Evolutionary conservation across 768 basidiomycete genomes (phyloP).

Genomic region (Amanita rubescens): DNA sequence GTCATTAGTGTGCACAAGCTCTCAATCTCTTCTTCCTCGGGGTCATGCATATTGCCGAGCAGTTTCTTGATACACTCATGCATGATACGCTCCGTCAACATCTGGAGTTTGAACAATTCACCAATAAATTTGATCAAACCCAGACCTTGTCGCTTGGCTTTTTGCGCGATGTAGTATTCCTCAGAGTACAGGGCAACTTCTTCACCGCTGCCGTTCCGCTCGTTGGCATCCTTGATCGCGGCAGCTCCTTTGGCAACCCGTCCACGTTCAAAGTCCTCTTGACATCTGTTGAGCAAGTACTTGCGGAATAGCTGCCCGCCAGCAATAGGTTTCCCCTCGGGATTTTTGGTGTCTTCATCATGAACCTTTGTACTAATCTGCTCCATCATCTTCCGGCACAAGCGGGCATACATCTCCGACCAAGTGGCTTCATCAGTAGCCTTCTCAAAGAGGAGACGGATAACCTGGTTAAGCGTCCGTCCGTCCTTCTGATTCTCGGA

Average conservation of each 20-base stretch:
- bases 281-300: constrained; percentile 93
- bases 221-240: constrained; percentile 63
- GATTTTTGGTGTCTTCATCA: constrained; percentile 77
- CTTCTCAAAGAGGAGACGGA: constrained; percentile 94
- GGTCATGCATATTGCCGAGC: constrained; percentile 86
- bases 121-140: constrained; percentile 98
- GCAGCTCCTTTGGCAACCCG: constrained; percentile 89
- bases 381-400: constrained; percentile 96
- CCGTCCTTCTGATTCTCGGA: constrained; percentile 90
- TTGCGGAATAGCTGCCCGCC: constrained; percentile 96
- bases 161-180: constrained; percentile 93
- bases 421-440: constrained; percentile 93
- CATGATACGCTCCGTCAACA: constrained; percentile 98
- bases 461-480: constrained; percentile 91
- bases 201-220: constrained; percentile 55
- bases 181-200: constrained; percentile 84
- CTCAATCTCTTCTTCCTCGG: constrained; percentile 98
- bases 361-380: constrained; percentile 81
- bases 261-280: constrained; percentile 95
- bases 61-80: constrained; percentile 97
- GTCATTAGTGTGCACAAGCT: constrained; percentile 87
- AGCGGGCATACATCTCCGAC: constrained; percentile 96
- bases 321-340: constrained; percentile 81
- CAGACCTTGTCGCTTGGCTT: constrained; percentile 91
- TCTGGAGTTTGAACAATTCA: constrained; percentile 97